Evolutionary conservation across 306 rosid genomes (phyloP), one percentile per base, ranked within the genome.

Genomic region (Glycyrrhiza uralensis): DNA sequence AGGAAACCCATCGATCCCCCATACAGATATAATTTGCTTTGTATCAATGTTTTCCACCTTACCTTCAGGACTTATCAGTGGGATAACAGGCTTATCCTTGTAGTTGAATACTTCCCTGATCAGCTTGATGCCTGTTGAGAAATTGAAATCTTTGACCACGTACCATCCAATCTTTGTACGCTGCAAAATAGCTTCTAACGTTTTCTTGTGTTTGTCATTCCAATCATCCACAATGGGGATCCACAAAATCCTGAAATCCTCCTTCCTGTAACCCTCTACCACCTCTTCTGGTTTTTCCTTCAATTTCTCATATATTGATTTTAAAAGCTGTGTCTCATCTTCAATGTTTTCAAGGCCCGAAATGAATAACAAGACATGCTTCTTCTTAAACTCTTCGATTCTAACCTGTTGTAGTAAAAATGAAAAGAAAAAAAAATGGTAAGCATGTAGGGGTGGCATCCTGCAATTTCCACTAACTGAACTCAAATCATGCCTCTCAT

Each of bases 1-100:
- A 2, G 79, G 83, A 50, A 79, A 79, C 0, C 75, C 83, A 0
- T 67, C 71, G 2, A 65, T 68, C 2, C 76, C 83, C 83, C 83
- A 73, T 0, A 26, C 42, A 58, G 77, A 72, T 11, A 79, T 13
- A 20, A 79, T 59, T 3, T 72, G 75, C 30, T 36, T 26, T 0
- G 83, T 65, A 12, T 79, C 67, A 4, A 19, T 4, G 12, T 79
- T 73, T 36, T 68, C 69, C 1, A 67, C 46, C 5, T 19, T 39
- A 1, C 83, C 83, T 79, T 79, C 71, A 10, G 70, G 75, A 18
- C 65, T 79, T n/a, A 79, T 45, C 36, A 79, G n/a, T 0, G 71
- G 58, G 0, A 73, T 45, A 4, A 66, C 4, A 1, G 71, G 50
- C 2, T 49, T 73, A 0, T 28, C 26, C 41, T 28, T 63, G 66